phyloP scores from a whole-genome alignment of 345 rosid species.

The Salix arbutifolia region DNA sequence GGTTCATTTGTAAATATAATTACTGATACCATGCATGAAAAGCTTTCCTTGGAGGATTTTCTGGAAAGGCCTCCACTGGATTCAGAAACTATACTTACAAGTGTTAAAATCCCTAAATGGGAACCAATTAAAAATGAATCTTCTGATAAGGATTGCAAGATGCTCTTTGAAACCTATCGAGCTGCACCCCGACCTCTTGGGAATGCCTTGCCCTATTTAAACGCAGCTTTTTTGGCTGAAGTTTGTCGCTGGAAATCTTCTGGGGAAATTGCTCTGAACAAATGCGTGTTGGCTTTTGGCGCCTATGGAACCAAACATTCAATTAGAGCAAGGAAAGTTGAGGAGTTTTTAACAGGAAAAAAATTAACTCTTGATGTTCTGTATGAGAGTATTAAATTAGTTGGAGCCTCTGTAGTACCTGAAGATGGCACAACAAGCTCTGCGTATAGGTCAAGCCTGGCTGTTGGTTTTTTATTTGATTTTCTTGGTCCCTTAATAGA shows the following conservation, averaged over 20 bases:
- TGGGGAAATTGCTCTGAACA: slow-evolving; percentile 35
- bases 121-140: slow-evolving; percentile 19
- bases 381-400: slow-evolving; percentile 50
- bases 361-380: slow-evolving; percentile 41
- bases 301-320: slow-evolving; percentile 74
- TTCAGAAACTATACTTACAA: slow-evolving; percentile 44
- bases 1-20: slow-evolving; percentile 47
- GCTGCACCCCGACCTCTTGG: slow-evolving; percentile 77
- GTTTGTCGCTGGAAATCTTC: slow-evolving; percentile 36
- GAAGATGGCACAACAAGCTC: slow-evolving; percentile 37
- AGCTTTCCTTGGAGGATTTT: slow-evolving; percentile 51
- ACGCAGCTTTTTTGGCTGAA: slow-evolving; percentile 76
- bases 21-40: slow-evolving; percentile 30
- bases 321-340: slow-evolving; percentile 58
- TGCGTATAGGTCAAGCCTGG: slow-evolving; percentile 71
- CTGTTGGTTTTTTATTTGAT: slow-evolving; percentile 65
- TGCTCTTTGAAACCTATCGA: slow-evolving; percentile 71
- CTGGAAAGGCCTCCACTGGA: slow-evolving; percentile 54
- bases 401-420: slow-evolving; percentile 47
- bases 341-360: slow-evolving; percentile 55
- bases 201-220: slow-evolving; percentile 68
- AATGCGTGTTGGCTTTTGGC: slow-evolving; percentile 73
- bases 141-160: slow-evolving; percentile 21
- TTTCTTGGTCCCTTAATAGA: slow-evolving; percentile 48
- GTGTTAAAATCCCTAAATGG: slow-evolving; percentile 47